Conservation (phyloP, 2,329 filamentous ascomycete genomes). For the Talaromyces sp. region DNA sequence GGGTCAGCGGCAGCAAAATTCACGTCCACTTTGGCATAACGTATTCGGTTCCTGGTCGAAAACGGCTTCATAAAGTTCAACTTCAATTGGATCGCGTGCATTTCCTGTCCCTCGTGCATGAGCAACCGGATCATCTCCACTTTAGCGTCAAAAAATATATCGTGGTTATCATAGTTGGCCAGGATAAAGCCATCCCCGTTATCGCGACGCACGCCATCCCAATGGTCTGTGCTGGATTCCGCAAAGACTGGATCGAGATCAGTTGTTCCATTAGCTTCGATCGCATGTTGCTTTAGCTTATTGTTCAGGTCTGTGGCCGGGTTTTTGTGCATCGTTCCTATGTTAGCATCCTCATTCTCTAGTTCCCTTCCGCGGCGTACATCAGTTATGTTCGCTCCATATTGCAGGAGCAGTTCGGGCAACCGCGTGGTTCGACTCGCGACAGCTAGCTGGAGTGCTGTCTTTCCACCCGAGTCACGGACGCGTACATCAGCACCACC, state of each 20-base stretch:
- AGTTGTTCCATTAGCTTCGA: neutral
- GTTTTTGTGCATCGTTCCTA: no score
- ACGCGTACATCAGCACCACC: neutral
- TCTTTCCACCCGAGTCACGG: neutral
- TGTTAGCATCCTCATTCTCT: neutral
- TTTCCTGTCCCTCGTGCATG: neutral
- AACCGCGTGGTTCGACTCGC: neutral
- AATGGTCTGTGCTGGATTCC: neutral
- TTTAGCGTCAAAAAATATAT: conserved; percentile 10
- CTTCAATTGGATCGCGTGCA: conserved; percentile 13
- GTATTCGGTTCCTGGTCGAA: neutral
- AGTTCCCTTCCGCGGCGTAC: neutral
- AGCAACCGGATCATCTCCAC: neutral
- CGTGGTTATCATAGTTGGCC: conserved; percentile 13
- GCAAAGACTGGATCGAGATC: neutral
- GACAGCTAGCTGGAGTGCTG: neutral
- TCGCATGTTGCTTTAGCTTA: neutral
- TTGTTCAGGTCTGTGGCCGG: neutral
- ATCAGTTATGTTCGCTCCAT: neutral
- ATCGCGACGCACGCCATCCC: conserved; percentile 8
- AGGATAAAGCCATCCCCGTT: conserved; percentile 7
- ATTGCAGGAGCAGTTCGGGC: neutral
- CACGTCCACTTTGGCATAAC: conserved; percentile 6
- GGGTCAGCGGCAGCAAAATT: neutral
- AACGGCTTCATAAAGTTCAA: conserved; percentile 14